Conservation (phyloP, 1,139 yeast species). For the Saccharomyces hybrid region DNA sequence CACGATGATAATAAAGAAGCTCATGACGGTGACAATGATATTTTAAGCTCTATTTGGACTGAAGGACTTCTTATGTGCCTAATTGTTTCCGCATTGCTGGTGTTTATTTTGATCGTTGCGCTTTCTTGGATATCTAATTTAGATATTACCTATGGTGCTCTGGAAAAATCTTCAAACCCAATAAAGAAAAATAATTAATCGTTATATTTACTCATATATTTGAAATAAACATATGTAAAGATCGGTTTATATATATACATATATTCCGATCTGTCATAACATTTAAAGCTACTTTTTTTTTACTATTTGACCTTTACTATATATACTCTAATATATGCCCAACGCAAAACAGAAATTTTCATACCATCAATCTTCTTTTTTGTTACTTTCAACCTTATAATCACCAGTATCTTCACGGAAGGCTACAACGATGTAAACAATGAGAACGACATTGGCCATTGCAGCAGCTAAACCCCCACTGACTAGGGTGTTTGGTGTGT, state of each 20-base stretch:
- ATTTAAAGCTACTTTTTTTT: not conserved
- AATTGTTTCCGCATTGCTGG: slow-evolving; percentile 48
- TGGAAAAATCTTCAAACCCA: slow-evolving; percentile 58
- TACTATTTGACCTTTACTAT: not conserved
- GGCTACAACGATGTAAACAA: slow-evolving; percentile 82
- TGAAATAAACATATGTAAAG: not conserved
- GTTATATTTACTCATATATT: slow-evolving; percentile 5
- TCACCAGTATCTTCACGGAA: slow-evolving; percentile 65
- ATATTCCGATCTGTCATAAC: not conserved
- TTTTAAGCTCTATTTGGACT: slow-evolving; percentile 29
- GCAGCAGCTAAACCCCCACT: slow-evolving; percentile 90
- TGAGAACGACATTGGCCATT: slow-evolving; percentile 77
- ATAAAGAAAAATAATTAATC: slow-evolving; percentile 49
- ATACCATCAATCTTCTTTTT: slow-evolving; percentile 12
- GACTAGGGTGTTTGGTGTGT: slow-evolving; percentile 52
- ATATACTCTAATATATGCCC: not conserved
- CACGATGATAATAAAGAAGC: not conserved
- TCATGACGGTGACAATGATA: slow-evolving; percentile 14
- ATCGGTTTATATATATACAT: slow-evolving; percentile 8
- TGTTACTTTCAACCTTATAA: slow-evolving; percentile 32
- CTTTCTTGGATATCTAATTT: slow-evolving; percentile 54
- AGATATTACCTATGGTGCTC: slow-evolving; percentile 60
- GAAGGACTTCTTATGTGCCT: slow-evolving; percentile 59
- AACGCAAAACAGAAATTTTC: not conserved
- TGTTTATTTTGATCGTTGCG: slow-evolving; percentile 46